These are phyloP conservation scores for Agroathelia rolfsii DNA, from an alignment of 1,284 basidiomycete genomes.

Conservation along the genomic window DNA sequence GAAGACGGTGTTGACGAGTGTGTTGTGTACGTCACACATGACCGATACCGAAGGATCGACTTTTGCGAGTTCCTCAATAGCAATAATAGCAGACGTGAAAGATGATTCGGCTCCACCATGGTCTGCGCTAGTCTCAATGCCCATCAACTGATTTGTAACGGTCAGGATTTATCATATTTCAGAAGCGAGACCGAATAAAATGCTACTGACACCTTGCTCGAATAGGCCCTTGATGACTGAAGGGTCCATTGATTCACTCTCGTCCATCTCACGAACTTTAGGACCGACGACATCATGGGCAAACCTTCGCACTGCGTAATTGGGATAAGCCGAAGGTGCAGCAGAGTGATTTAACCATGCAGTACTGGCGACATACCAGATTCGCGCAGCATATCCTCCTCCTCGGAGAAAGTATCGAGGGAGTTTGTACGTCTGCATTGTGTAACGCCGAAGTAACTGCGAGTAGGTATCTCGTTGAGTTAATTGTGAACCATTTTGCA, in stretches of 20 bases:
- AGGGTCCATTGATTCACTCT: conserved; percentile 93
- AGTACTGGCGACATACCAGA: conserved; percentile 49
- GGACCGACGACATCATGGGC: conserved; percentile 85
- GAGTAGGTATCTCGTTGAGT: too few species aligned
- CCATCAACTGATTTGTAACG: conserved; percentile 82
- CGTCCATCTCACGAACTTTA: conserved; percentile 95
- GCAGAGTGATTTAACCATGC: not conserved
- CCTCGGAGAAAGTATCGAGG: conserved; percentile 78
- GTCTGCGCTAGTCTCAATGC: conserved; percentile 84
- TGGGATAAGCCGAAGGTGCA: conserved; percentile 3
- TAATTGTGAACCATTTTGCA: too few species aligned
- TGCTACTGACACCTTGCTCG: conserved; percentile 80
- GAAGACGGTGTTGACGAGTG: conserved; percentile 92
- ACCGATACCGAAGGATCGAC: conserved; percentile 96
- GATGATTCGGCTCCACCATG: conserved; percentile 84
- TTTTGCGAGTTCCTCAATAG: conserved; percentile 95
- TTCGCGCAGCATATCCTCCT: conserved; percentile 86
- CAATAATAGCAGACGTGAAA: conserved; percentile 93
- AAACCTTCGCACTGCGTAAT: conserved; percentile 68
- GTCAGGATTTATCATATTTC: conserved; percentile 1
- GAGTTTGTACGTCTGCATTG: too few species aligned
- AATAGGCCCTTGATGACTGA: conserved; percentile 84
- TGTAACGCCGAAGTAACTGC: too few species aligned
- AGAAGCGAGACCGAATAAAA: conserved; percentile 4
- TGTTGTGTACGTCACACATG: conserved; percentile 97